These are phyloP conservation scores for Geotrichum fermentans DNA, from an alignment of 1,139 yeast genomes.

Conservation along the genomic window DNA sequence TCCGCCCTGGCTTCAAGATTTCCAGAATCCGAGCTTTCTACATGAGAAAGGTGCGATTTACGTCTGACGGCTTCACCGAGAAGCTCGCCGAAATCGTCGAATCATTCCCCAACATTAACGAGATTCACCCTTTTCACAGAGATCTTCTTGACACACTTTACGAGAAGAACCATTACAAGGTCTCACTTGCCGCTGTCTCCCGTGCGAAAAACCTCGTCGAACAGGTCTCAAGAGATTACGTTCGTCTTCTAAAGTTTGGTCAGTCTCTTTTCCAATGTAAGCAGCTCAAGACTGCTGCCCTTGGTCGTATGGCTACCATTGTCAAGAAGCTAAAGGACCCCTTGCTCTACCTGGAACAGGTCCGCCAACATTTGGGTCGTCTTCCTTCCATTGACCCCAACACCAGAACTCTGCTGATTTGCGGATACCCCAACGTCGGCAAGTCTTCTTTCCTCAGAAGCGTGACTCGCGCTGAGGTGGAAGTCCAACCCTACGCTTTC, in stretches of 20 bases:
- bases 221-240: slow-evolving; percentile 93
- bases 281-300: slow-evolving; percentile 95
- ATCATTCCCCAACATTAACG: slow-evolving; percentile 94
- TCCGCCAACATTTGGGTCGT: slow-evolving; percentile 98
- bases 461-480: slow-evolving; percentile 97
- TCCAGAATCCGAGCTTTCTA: slow-evolving; percentile 96
- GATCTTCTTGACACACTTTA: slow-evolving; percentile 96
- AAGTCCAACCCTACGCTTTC: slow-evolving; percentile 98
- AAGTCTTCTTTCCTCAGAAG: slow-evolving; percentile 90
- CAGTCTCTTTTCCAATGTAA: slow-evolving; percentile 97
- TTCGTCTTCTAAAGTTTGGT: slow-evolving; percentile 88
- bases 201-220: slow-evolving; percentile 91
- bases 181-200: slow-evolving; percentile 91
- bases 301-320: slow-evolving; percentile 99
- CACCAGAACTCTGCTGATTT: slow-evolving; percentile 91
- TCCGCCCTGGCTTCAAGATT: slow-evolving; percentile 93
- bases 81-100: slow-evolving; percentile 78
- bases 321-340: slow-evolving; percentile 93
- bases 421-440: slow-evolving; percentile 99
- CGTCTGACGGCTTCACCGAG: slow-evolving; percentile 93
- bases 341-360: slow-evolving; percentile 88
- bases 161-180: slow-evolving; percentile 96
- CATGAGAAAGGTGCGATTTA: slow-evolving; percentile 94
- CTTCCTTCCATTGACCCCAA: slow-evolving; percentile 97
- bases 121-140: slow-evolving; percentile 96